Evolutionary conservation across 1,284 basidiomycete species (phyloP), one percentile per base, ranked within the genome.

Genomic region (Microbotryum lychnidis-dioicae): DNA sequence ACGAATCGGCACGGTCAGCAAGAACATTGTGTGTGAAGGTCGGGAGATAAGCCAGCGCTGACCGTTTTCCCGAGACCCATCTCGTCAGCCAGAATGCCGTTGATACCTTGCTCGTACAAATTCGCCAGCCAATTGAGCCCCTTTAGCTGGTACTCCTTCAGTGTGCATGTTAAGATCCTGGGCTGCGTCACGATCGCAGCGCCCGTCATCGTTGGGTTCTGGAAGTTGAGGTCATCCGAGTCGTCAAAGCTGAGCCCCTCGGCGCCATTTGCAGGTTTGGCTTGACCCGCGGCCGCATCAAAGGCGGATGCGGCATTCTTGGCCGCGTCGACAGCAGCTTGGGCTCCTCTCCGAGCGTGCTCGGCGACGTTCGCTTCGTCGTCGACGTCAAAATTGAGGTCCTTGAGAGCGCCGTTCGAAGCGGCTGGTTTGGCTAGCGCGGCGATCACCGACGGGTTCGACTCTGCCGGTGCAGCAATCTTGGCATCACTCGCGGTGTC

Each of bases 61-160:
- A 99, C 92, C 29, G 96, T 98, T 89, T 97, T 71, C 23, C 66
- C 62, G 33, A 64, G 63, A 49, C 70, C 66, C 96, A 98, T 98
- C 79, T 99, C 96, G 75, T 99, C 96, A 4, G 92, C 92, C 18
- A 97, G 81, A 71, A 97, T 97, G 64, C 92, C 92, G 73, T 97
- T 97, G 80, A 98, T 98, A 57, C 96, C 96, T 76, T 98, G 94
- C 76, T 98, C 96, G 75, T 98, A 99, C 50, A 99, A 78, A 27
- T 94, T 97, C 37, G 87, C 96, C 25, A 99, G 81, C 96, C 96
- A 99, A 67, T 97, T 98, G 54, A 99, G 80, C 69, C 96, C 96
- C 75, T 98, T 98, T 68, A 98, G 78, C 76, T 99, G 96, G 75
- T 98, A 99, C 76, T 98, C 96, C 77, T 99, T 99, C 60, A 99